Evolutionary conservation across 2,329 filamentous ascomycete genomes (phyloP), one percentile per base, ranked within the genome.

Genomic region (Dryadomyces quercivorus): DNA sequence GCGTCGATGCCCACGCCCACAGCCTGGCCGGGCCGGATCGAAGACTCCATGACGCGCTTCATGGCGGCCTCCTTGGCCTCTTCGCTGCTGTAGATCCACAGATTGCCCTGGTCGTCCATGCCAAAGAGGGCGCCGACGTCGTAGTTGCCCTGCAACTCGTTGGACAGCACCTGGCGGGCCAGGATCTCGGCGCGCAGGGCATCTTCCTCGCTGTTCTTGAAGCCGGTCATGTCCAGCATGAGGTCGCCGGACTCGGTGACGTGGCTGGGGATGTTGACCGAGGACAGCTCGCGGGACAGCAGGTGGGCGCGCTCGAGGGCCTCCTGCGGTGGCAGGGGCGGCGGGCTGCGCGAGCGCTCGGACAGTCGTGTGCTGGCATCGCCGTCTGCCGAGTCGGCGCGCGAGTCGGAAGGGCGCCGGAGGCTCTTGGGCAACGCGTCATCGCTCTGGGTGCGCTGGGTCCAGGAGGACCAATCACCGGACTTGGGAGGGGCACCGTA

Each of bases 41-140:
- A 71, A 9, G 74, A 70, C 55, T 79, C 76, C 57, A 78, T 74
- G 1, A 77, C 78, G 61, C 72, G 78, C 66, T 85, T 84, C 72
- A 85, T 85, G 36, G 92, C 92, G 7, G 87, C 86, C 63, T 93
- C 86, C 65, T 96, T 97, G 22, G 93, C 90, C 64, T 95, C 91
- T 67, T 97, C 91, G 63, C 91, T 97, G 70, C 90, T 93, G 72
- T 98, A 98, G 61, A 98, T 97, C 92, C 93, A 97, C n/a, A 98
- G 76, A 63, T 98, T 98, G 7, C 93, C 93, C 57, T 93, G 83
- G 64, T 95, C 90, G 65, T 98, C 93, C 47, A 93, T 92, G 13
- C 91, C 93, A 62, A 98, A 95, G 34, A 98, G 76, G 2, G 92
- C 86, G 6, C 93, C 93, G 62, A 98, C 95, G 65, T 98, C 93